These are phyloP conservation scores for Coemansia reversa DNA, from an alignment of 192 early-diverging fungal species.

Conservation along the genomic window DNA sequence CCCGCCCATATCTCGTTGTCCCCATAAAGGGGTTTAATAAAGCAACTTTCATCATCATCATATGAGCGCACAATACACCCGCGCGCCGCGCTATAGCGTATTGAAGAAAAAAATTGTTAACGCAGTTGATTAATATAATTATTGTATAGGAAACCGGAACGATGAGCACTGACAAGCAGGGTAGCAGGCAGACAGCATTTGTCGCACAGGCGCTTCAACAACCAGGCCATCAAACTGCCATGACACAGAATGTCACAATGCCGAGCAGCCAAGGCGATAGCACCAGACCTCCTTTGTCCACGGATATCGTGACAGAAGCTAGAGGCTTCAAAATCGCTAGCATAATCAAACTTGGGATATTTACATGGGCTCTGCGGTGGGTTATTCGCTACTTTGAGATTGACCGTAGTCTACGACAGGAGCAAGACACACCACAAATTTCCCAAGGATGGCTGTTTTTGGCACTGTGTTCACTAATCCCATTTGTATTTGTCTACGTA, in stretches of 20 bases:
- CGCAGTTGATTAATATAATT: background rate
- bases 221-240: constrained; percentile 6
- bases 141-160: background rate
- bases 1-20: too few species aligned
- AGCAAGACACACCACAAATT: constrained; percentile 38
- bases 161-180: background rate
- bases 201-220: constrained; percentile 28
- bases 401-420: constrained; percentile 40
- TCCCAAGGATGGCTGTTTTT: constrained; percentile 33
- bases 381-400: constrained; percentile 44
- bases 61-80: too few species aligned
- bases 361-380: constrained; percentile 29
- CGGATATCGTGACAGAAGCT: background rate
- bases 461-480: constrained; percentile 21
- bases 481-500: constrained; percentile 41
- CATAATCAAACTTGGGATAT: constrained; percentile 22
- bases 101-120: background rate
- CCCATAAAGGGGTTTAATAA: too few species aligned
- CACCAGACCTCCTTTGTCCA: background rate
- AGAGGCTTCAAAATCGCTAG: constrained; percentile 18
- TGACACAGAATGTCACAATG: constrained; percentile 14
- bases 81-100: too few species aligned
- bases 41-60: too few species aligned
- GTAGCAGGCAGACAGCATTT: constrained; percentile 23
- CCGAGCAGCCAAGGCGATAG: background rate